These are phyloP conservation scores for Carallia brachiata DNA, from an alignment of 345 rosid genomes.

Conservation along the genomic window DNA sequence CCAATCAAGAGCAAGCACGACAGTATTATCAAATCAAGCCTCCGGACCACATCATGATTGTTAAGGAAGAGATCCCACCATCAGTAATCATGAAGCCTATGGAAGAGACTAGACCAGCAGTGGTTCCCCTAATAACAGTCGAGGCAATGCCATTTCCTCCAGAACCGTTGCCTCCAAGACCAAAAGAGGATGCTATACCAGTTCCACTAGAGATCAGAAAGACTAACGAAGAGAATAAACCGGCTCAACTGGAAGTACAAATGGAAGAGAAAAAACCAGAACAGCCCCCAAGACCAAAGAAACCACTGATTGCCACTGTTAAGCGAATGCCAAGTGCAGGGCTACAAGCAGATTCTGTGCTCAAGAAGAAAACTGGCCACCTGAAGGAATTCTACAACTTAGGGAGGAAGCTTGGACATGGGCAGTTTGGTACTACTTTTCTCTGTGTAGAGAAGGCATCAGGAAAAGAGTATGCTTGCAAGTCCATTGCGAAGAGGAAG, in stretches of 20 bases:
- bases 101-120: constrained; percentile 13
- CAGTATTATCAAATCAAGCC: constrained; percentile 23
- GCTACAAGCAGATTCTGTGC: constrained; percentile 51
- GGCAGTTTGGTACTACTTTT: constrained; percentile 91
- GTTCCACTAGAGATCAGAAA: background rate
- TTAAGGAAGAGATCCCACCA: constrained; percentile 16
- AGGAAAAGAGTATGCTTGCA: constrained; percentile 78
- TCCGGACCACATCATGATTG: constrained; percentile 43
- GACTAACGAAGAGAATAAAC: constrained; percentile 11
- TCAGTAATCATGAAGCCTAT: constrained; percentile 13
- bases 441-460: constrained; percentile 69
- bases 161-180: background rate
- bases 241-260: background rate
- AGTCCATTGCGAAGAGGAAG: constrained; percentile 85
- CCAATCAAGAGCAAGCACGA: constrained; percentile 17
- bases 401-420: constrained; percentile 78
- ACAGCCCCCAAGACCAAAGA: constrained; percentile 28
- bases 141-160: background rate
- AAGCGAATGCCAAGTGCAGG: constrained; percentile 63
- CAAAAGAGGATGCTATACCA: background rate
- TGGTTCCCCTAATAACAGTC: background rate
- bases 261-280: constrained; percentile 18
- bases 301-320: constrained; percentile 34
- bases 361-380: constrained; percentile 58
- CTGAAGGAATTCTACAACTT: constrained; percentile 62